These are phyloP conservation scores for Colletotrichum sp. DNA, from an alignment of 2,329 filamentous ascomycete species.

Conservation along the genomic window DNA sequence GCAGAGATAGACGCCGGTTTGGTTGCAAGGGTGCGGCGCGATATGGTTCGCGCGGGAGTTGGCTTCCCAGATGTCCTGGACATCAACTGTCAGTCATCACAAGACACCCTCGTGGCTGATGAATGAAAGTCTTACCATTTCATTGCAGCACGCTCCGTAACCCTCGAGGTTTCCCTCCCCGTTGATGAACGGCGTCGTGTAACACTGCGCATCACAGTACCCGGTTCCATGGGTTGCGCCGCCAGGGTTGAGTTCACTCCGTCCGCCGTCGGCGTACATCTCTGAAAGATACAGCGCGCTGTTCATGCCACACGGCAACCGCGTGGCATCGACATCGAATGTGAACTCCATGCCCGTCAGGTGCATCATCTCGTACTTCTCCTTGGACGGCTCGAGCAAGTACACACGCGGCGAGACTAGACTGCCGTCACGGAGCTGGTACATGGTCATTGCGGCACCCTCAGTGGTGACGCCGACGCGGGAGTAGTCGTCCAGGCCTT, in stretches of 20 bases:
- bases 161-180: slow-evolving; percentile 47
- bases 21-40: slow-evolving; percentile 54
- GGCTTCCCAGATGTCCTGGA: slow-evolving; percentile 57
- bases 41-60: slow-evolving; percentile 49
- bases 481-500: slow-evolving; percentile 54
- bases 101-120: rapidly evolving
- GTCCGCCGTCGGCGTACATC: slow-evolving; percentile 64
- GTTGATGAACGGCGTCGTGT: slow-evolving; percentile 54
- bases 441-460: slow-evolving; percentile 32
- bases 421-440: slow-evolving; percentile 27
- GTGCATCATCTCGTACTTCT: slow-evolving; percentile 64
- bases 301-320: slow-evolving; percentile 70
- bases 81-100: neutral
- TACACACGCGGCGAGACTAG: slow-evolving; percentile 56
- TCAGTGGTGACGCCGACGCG: slow-evolving; percentile 34
- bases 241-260: slow-evolving; percentile 57
- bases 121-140: slow-evolving; percentile 39
- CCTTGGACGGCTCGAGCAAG: slow-evolving; percentile 57
- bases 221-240: slow-evolving; percentile 67
- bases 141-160: slow-evolving; percentile 56
- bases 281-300: slow-evolving; percentile 67
- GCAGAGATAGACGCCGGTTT: slow-evolving; percentile 47
- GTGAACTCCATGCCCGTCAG: slow-evolving; percentile 66
- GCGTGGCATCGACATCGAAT: slow-evolving; percentile 70
- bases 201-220: slow-evolving; percentile 68